A percentile compares a stretch with the other conserved stretches of the same genome.
These are phyloP conservation scores for Neurospora crassa DNA, from an alignment of 2,329 filamentous ascomycete genomes.

Conservation along the genomic window DNA sequence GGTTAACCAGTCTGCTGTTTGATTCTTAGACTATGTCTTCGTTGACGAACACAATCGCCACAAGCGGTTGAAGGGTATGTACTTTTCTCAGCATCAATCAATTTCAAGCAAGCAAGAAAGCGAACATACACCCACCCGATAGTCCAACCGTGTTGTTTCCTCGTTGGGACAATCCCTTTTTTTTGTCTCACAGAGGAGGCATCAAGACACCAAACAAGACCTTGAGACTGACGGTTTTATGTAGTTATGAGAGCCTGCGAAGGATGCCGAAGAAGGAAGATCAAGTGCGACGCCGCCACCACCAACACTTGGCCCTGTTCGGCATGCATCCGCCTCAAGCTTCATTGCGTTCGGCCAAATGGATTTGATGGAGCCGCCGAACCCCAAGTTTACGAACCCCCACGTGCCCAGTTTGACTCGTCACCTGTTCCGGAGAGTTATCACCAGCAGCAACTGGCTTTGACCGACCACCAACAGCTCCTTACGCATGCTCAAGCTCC, in stretches of 20 bases:
- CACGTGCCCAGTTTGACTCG: conserved; percentile 32
- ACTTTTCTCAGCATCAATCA: not conserved
- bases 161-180: not conserved
- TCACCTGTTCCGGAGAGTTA: conserved; percentile 35
- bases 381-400: conserved; percentile 38
- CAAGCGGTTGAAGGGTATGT: conserved; percentile 83
- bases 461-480: conserved; percentile 32
- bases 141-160: not conserved
- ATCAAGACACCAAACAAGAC: not conserved
- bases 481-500: conserved; percentile 29
- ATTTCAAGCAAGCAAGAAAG: not conserved
- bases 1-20: not conserved
- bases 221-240: conserved; percentile 8
- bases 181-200: not conserved
- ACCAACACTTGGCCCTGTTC: conserved; percentile 98
- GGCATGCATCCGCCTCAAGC: conserved; percentile 82
- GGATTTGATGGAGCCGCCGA: conserved; percentile 57
- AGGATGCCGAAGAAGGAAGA: conserved; percentile 88
- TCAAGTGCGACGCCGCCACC: conserved; percentile 94
- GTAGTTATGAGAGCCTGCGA: conserved; percentile 95
- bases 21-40: conserved; percentile 85
- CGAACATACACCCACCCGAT: not conserved
- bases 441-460: conserved; percentile 28
- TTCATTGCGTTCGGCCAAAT: conserved; percentile 85
- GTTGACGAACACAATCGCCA: conserved; percentile 98